Evolutionary conservation across 148 eudicot species (phyloP).

Genomic region (Persicaria tinctoria): DNA sequence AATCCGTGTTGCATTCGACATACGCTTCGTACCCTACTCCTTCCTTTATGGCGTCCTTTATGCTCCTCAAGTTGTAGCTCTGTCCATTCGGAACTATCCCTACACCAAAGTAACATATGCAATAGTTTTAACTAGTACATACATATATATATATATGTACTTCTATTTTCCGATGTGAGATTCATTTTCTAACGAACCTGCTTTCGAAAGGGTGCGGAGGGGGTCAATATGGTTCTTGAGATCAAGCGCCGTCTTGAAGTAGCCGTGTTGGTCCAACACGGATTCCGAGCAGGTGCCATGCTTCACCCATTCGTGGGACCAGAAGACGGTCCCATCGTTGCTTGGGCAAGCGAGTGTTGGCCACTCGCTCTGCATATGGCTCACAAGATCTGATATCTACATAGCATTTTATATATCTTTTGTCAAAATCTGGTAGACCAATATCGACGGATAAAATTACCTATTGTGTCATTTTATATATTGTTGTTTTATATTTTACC

Average conservation of each 20-base stretch:
- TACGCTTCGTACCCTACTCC: constrained; percentile 33
- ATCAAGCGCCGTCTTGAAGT: constrained; percentile 35
- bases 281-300: constrained; percentile 55
- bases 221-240: constrained; percentile 27
- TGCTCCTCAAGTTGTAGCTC: constrained; percentile 25
- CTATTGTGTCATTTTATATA: no score
- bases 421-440: no score
- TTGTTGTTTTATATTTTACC: no score
- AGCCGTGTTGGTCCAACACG: constrained; percentile 33
- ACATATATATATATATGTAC: no score
- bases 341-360: constrained; percentile 49
- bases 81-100: constrained; percentile 49
- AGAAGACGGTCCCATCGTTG: constrained; percentile 29
- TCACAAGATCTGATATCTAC: constrained; percentile 9
- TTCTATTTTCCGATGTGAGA: no score
- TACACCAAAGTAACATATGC: constrained; percentile 10
- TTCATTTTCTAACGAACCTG: constrained; percentile 20
- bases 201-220: constrained; percentile 29
- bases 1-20: constrained; percentile 47
- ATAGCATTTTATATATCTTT: background rate
- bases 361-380: constrained; percentile 9
- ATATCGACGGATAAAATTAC: no score
- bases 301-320: constrained; percentile 59
- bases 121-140: background rate
- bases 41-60: constrained; percentile 34